These are phyloP conservation scores for Cytidiella melzeri DNA, from an alignment of 768 basidiomycete species.

Conservation along the genomic window DNA sequence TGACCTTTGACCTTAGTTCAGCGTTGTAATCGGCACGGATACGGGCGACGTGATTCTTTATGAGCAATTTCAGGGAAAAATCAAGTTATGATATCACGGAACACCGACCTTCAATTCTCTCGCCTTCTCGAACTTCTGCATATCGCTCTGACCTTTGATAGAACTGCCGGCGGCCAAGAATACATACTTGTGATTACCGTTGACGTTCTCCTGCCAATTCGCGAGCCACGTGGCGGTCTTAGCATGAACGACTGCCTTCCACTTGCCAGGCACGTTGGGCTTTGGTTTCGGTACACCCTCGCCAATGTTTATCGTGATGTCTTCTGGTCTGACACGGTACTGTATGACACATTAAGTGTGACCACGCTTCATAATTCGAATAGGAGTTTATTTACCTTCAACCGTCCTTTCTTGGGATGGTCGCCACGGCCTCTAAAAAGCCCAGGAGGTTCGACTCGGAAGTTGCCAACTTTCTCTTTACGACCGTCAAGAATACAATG, in stretches of 20 bases:
- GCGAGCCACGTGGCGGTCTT: conserved; percentile 99
- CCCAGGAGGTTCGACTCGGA: conserved; percentile 97
- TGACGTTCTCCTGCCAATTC: conserved; percentile 98
- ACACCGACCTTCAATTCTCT: conserved; percentile 80
- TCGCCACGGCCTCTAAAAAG: conserved; percentile 96
- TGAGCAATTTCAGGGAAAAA: conserved; percentile 2
- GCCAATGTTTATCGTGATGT: conserved; percentile 94
- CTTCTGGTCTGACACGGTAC: conserved; percentile 88
- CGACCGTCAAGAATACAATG: conserved; percentile 90
- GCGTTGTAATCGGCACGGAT: conserved; percentile 85
- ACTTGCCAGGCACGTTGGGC: conserved; percentile 90
- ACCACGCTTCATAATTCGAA: too few relatives aligned
- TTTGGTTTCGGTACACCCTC: conserved; percentile 63
- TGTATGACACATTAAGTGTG: conserved; percentile 26
- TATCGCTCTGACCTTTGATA: conserved; percentile 96
- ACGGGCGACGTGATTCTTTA: conserved; percentile 80
- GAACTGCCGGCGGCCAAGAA: conserved; percentile 97
- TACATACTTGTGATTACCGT: conserved; percentile 93
- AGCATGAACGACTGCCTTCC: conserved; percentile 87
- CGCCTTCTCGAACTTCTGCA: conserved; percentile 97
- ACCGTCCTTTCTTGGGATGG: conserved; percentile 93
- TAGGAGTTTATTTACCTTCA: conserved; percentile 55
- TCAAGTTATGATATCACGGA: background rate
- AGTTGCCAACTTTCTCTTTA: conserved; percentile 98
- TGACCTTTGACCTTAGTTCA: conserved; percentile 85